Evolutionary conservation across 73 alveolate species (phyloP).

Genomic region (Tetrahymena thermophila): DNA sequence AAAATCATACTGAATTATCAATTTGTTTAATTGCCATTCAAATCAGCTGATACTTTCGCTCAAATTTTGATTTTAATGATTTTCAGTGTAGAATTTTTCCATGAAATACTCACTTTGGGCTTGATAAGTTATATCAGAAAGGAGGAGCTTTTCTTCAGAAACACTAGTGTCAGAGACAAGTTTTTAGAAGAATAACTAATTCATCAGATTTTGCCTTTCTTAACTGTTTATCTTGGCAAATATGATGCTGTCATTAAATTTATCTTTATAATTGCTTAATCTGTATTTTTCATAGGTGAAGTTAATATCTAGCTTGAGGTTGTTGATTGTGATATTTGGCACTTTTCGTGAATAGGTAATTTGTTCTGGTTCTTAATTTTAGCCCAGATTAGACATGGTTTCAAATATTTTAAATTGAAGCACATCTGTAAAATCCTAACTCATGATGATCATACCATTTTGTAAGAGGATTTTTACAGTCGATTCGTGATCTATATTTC

Average conservation of each 20-base stretch:
- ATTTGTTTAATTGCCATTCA: too few relatives aligned
- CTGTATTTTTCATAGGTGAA: background rate
- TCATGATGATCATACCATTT: background rate
- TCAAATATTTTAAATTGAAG: background rate
- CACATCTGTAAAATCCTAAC: background rate
- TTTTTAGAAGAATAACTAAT: background rate
- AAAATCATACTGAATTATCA: background rate
- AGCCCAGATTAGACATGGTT: background rate
- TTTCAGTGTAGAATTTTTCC: background rate
- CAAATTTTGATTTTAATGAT: background rate
- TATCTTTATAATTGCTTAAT: background rate
- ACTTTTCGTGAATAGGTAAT: background rate
- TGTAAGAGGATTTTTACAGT: background rate
- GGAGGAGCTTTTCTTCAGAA: background rate
- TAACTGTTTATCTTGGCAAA: background rate
- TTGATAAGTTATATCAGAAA: background rate
- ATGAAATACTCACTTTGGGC: background rate
- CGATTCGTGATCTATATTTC: background rate
- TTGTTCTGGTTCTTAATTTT: background rate
- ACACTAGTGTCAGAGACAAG: background rate
- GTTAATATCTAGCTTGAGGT: background rate
- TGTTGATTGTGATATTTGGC: background rate
- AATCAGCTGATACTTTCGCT: background rate
- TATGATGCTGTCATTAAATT: background rate
- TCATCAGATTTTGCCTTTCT: background rate